phyloP scores from a whole-genome alignment of 768 basidiomycete species.

The Termitomyces titanicus region DNA sequence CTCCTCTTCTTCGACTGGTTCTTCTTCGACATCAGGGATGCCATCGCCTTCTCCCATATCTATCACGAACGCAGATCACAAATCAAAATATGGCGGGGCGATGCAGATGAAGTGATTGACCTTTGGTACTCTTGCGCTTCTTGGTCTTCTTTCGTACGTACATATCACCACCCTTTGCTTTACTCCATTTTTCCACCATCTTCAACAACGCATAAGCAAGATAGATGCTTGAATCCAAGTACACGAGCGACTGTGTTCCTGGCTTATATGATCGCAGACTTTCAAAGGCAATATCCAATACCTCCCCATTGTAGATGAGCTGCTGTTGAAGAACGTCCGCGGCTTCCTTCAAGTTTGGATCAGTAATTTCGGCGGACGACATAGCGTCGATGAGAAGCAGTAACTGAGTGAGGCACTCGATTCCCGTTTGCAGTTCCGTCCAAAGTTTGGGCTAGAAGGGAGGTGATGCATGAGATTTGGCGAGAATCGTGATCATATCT shows the following conservation, averaged over 20 bases:
- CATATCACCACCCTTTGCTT: constrained; percentile 64
- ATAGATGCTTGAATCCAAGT: constrained; percentile 83
- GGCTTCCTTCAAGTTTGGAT: constrained; percentile 58
- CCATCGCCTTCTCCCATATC: constrained; percentile 50
- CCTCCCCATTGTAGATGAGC: constrained; percentile 92
- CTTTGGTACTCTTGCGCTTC: constrained; percentile 47
- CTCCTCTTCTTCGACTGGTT: constrained; percentile 54
- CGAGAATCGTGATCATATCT: neutral
- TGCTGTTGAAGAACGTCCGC: constrained; percentile 84
- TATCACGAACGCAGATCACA: constrained; percentile 1
- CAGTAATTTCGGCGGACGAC: constrained; percentile 48
- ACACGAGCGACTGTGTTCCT: constrained; percentile 73
- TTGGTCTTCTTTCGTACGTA: constrained; percentile 71
- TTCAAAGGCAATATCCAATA: constrained; percentile 83
- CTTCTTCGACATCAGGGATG: constrained; percentile 68
- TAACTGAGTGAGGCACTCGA: constrained; percentile 92
- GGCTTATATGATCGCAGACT: constrained; percentile 76
- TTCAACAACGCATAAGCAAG: constrained; percentile 81
- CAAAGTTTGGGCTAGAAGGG: constrained; percentile 80
- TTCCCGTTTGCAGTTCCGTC: constrained; percentile 91
- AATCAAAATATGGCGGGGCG: neutral
- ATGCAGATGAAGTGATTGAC: constrained; percentile 20
- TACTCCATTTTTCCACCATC: constrained; percentile 88
- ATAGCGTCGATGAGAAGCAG: constrained; percentile 86
- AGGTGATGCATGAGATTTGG: neutral